Base-by-base conservation (phyloP, 441 rosid genomes). In the Brassica balearica region DNA sequence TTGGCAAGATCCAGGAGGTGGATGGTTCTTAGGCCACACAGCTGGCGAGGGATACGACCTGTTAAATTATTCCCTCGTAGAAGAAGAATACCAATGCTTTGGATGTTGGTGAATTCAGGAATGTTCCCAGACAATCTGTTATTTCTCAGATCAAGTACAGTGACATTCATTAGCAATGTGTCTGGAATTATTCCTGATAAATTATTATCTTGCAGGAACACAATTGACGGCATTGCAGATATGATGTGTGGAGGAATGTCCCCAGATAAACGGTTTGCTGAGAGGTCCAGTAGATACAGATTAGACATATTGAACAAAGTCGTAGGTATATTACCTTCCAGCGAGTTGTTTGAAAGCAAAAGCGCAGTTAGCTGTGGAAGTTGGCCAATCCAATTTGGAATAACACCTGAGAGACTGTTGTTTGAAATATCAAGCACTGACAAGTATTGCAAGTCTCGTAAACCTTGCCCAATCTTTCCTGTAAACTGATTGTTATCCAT, bases 201-300 rank as follows among this genome's bases (percentile, higher is more conserved):
- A 36, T 10, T 4, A 19, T 67, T 80, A 5, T 64, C 29, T 59
- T 66, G 80, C 14, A 80, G 0, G 19, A 17, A n/a, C n/a, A n/a
- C n/a, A n/a, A n/a, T n/a, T n/a, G n/a, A 17, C 19, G 19, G 19
- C 19, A 0, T 17, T 0, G 19, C 0, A 0, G 19, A 17, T 17
- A 0, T 17, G 19, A 17, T 0, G 19, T 55, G 59, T 0, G 9
- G 22, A 1, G 59, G 59, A 0, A 55, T 2, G 59, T 55, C 9
- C 3, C 59, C 59, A 7, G 59, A 55, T 55, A 55, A 55, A 0
- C 3, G 0, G 22, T 55, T 55, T 15, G 10, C 3, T 0, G 59
- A 55, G 59, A 55, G 59, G 22, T 55, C 59, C 11, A 55, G 59
- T 55, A 55, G 59, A n/a, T n/a, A n/a, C n/a, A n/a, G n/a, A n/a